Evolutionary conservation across 2,329 filamentous ascomycete genomes (phyloP).

Genomic region (Alternaria arbusti): DNA sequence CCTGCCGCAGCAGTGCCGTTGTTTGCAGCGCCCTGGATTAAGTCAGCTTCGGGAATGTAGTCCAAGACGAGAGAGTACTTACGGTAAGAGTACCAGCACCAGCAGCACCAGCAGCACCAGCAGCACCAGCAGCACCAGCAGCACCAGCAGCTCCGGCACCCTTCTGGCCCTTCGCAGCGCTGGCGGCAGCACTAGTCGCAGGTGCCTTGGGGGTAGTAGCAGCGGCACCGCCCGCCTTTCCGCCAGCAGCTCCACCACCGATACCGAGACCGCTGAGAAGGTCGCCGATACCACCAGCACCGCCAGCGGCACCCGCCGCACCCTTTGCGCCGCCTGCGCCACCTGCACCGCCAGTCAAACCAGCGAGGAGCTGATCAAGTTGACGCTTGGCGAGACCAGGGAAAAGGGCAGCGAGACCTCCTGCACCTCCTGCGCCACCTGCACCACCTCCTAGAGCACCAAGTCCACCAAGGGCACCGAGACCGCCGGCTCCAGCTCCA

Average conservation of each 20-base stretch:
- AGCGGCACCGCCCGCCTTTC: slow-evolving; percentile 1
- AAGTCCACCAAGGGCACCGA: not conserved
- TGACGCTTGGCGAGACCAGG: not conserved
- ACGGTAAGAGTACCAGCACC: slow-evolving; percentile 1
- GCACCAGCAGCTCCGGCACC: not conserved
- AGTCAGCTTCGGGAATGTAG: not conserved
- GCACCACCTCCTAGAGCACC: not conserved
- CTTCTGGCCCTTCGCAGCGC: slow-evolving; percentile 7
- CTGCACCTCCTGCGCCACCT: not conserved
- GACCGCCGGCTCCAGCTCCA: not conserved
- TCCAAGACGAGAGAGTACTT: not conserved
- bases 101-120: not conserved
- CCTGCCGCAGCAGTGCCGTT: slow-evolving; percentile 5
- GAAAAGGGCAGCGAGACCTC: not conserved
- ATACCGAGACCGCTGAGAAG: slow-evolving; percentile 7
- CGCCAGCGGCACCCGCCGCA: slow-evolving; percentile 2
- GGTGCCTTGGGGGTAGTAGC: not conserved
- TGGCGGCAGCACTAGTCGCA: slow-evolving; percentile 1
- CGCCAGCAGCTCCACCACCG: not conserved
- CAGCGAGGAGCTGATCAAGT: not conserved
- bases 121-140: not conserved
- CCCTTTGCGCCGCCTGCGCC: slow-evolving; percentile 11
- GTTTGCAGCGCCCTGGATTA: not conserved
- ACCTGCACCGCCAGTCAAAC: slow-evolving; percentile 4
- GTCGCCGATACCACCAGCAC: not conserved